Percentiles rank a stretch among this genome's conserved stretches.
Evolutionary conservation across 73 alveolate genomes (phyloP).

Genomic region (Tetrahymena borealis): DNA sequence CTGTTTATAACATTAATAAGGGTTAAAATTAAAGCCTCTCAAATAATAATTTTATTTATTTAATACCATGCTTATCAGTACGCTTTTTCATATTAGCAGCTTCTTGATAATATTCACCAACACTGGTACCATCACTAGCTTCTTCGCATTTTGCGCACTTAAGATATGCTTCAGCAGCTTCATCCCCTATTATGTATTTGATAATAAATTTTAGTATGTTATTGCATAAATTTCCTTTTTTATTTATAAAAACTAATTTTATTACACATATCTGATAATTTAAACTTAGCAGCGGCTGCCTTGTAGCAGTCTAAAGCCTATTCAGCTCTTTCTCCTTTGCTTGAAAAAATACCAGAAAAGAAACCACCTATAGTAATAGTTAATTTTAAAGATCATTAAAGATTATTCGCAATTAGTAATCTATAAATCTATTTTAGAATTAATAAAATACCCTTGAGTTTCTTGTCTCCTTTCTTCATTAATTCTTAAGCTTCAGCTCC

Average conservation of each 20-base stretch:
- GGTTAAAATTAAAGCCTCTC: not conserved
- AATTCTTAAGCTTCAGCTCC: constrained; percentile 32
- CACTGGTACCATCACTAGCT: not conserved
- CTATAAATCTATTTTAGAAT: too few relatives aligned
- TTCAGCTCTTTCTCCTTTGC: constrained; percentile 46
- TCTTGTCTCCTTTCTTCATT: constrained; percentile 41
- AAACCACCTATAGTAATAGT: constrained; percentile 2
- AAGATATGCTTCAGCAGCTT: not conserved
- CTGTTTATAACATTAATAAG: not conserved
- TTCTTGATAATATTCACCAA: not conserved
- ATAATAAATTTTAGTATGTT: too few relatives aligned
- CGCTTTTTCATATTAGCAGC: not conserved
- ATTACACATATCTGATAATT: constrained; percentile 15
- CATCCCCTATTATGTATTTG: not conserved
- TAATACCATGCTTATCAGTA: not conserved
- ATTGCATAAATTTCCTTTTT: not conserved
- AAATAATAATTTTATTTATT: too few relatives aligned
- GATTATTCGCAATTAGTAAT: too few relatives aligned
- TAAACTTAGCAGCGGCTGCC: constrained; percentile 41
- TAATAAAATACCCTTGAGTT: constrained; percentile 14
- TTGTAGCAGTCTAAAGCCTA: constrained; percentile 35
- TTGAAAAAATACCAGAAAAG: constrained; percentile 30
- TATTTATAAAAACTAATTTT: not conserved
- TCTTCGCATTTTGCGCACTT: not conserved
- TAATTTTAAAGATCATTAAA: not conserved